Evolutionary conservation across 805 yeast genomes (phyloP), one percentile per base, ranked within the genome.

Genomic region (Candida methanosorbosa): DNA sequence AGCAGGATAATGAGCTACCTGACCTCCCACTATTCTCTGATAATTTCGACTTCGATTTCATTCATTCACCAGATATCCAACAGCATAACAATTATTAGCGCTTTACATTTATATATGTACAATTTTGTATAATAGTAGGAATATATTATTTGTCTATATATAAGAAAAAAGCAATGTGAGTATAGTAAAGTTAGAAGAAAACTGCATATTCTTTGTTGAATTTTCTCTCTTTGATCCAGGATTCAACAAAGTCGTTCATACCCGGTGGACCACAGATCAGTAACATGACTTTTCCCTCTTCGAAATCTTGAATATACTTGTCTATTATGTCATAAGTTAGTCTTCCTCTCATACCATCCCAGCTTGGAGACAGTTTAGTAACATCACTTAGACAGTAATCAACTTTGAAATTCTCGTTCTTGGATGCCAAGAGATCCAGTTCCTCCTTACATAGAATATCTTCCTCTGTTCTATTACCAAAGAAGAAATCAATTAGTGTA

Each of bases 191-290:
- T 33, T 42, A 36, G 17, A 51, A 51, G 33, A 38, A 42, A 19
- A 49, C 49, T 22, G 48, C 44, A 17, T 44, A 45, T 3, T 42
- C 35, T 4, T 35, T 29, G 27, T 45, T 44, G 17, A 48, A 32
- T 0, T 34, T 33, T 14, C 35, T 27, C 13, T 26, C 33, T 11
- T 26, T 22, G 16, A 40, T 36, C 49, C 49, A 48, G 6, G 21
- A 19, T 26, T 42, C 33, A 3, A 46, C 44, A 2, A 38, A 34
- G 6, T 36, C 35, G 27, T 41, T 45, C 55, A 68, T 60, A 17
- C 62, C 65, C 34, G 73, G 73, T 29, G 75, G 75, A 9, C 75
- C 75, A 49, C 75, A 68, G 17, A 70, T 65, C 32, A 68, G 63
- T 25, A 68, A 44, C 63, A 68, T 66, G 9, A 24, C 30, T 27